Evolutionary conservation across 768 basidiomycete species (phyloP), one percentile per base, ranked within the genome.

Genomic region (Sarcodon sp.): DNA sequence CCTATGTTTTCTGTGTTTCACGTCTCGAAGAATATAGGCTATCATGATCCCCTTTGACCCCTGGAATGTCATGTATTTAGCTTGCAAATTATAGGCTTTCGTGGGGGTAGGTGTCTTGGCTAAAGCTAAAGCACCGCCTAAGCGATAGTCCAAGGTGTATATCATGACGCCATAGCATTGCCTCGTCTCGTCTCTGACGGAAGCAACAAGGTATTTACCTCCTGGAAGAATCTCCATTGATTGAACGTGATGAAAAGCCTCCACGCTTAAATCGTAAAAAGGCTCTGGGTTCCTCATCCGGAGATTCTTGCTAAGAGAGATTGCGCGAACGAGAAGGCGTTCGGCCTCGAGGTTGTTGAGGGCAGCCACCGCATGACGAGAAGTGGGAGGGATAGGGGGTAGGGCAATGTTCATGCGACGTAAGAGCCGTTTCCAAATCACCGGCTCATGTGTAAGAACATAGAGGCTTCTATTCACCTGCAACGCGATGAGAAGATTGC

Each of bases 361-460:
- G 52, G 49, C 45, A 6, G 41, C 51, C 12, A 60, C 51, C 0
- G 61, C 61, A 55, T 76, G 75, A 33, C 70, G 68, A 51, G 69
- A 66, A 0, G 77, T 78, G 0, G 81, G 81, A 1, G 80, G 78
- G 4, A 81, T 61, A 4, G 77, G 78, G 5, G 80, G 74, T 13
- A 80, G 61, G 7, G 76, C 77, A n/a, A 79, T 65, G 21, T 67
- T 67, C 52, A 81, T 66, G n/a, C 63, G 59, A 36, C 64, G 59
- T 50, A 85, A 63, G 51, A 80, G 75, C 13, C 73, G 73, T 59
- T 79, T 81, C 83, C 83, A 85, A 36, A 84, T 76, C 43, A 75
- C 62, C 13, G 80, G 73, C 53, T 83, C 75, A 49, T 83, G 79
- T 0, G 80, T 82, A 50, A 85, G 67, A 32, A 77, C 60, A 55